These are phyloP conservation scores for Senna tora DNA, from an alignment of 306 rosid genomes.

Conservation along the genomic window DNA sequence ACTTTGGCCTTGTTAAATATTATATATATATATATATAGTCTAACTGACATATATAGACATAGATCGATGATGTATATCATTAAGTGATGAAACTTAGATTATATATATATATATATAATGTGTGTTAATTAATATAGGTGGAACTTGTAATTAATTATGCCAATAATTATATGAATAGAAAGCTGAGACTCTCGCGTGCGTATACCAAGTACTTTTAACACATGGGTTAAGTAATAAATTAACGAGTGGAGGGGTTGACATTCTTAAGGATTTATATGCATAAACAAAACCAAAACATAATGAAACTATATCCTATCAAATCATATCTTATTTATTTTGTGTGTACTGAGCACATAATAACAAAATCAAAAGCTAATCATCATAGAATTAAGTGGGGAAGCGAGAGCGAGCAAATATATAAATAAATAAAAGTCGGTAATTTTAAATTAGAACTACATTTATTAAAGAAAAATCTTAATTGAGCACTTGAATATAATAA, in stretches of 20 bases:
- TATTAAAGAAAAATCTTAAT: constrained; percentile 31
- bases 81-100: too few relatives aligned
- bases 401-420: background rate
- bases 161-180: constrained; percentile 54
- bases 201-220: constrained; percentile 17
- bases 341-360: constrained; percentile 38
- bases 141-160: constrained; percentile 38
- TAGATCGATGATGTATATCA: too few relatives aligned
- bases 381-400: constrained; percentile 55
- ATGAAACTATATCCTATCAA: constrained; percentile 35
- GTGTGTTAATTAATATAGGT: constrained; percentile 31
- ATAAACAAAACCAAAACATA: constrained; percentile 44
- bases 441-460: constrained; percentile 49
- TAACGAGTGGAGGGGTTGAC: constrained; percentile 50
- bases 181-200: constrained; percentile 64
- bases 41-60: too few relatives aligned
- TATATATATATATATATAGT: too few relatives aligned
- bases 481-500: constrained; percentile 42
- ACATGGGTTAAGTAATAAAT: constrained; percentile 19
- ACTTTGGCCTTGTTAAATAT: too few relatives aligned
- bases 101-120: background rate
- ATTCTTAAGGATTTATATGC: constrained; percentile 41
- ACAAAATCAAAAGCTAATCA: constrained; percentile 48
- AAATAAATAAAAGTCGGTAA: constrained; percentile 22
- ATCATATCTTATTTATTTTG: constrained; percentile 31